phyloP scores from a whole-genome alignment of 176 grass and related monocot genomes.

The Metroxylon sagu region DNA sequence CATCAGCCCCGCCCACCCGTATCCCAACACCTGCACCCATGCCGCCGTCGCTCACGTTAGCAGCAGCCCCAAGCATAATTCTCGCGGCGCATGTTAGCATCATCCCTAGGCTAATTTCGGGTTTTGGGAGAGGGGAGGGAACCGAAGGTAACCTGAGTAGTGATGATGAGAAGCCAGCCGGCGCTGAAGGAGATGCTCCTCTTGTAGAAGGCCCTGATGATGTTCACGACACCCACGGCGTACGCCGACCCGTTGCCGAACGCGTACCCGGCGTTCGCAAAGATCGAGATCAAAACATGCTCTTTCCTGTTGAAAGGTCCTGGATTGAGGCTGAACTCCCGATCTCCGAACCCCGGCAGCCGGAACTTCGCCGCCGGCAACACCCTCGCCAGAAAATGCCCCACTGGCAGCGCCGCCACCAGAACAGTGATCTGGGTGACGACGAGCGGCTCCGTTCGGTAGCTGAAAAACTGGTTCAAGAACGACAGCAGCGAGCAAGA shows the following conservation, averaged over 20 bases:
- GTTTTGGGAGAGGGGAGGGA: too few species aligned
- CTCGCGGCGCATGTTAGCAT: too few species aligned
- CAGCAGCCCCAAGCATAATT: neutral
- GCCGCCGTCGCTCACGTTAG: too few species aligned
- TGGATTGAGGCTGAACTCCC: constrained; percentile 47
- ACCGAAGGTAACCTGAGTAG: constrained; percentile 53
- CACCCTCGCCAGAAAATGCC: constrained; percentile 42
- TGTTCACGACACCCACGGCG: constrained; percentile 40
- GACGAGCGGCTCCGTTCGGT: constrained; percentile 55
- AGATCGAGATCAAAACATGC: constrained; percentile 60
- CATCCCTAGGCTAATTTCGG: too few species aligned
- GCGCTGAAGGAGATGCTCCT: constrained; percentile 48
- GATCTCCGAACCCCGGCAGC: constrained; percentile 22
- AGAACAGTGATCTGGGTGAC: constrained; percentile 64
- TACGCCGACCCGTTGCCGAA: constrained; percentile 65
- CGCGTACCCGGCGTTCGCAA: constrained; percentile 61
- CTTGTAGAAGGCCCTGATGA: constrained; percentile 61
- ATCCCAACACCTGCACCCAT: constrained; percentile 44
- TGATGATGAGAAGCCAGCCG: constrained; percentile 42
- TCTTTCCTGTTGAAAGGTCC: constrained; percentile 77
- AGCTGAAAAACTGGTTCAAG: constrained; percentile 74
- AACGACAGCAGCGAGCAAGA: constrained; percentile 60
- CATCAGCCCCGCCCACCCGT: constrained; percentile 93
- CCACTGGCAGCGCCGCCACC: constrained; percentile 55
- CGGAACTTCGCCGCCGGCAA: constrained; percentile 28